A percentile compares a stretch with the other conserved stretches of the same genome.
These are phyloP conservation scores for Bassia scoparia DNA, from an alignment of 148 eudicot species.

Conservation along the genomic window DNA sequence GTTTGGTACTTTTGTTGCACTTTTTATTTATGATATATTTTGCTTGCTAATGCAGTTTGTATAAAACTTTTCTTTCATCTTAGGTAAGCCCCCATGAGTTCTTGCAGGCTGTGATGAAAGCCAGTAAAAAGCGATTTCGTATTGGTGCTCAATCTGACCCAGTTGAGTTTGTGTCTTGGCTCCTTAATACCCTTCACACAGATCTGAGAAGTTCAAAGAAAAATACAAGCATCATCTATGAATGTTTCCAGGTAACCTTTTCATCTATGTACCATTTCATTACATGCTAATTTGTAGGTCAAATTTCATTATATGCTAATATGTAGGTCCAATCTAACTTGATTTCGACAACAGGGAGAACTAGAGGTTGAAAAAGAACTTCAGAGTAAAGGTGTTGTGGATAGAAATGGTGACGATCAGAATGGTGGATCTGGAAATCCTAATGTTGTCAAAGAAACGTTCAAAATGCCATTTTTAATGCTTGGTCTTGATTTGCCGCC, in stretches of 20 bases:
- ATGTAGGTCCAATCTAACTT: constrained; percentile 11
- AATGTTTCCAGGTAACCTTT: constrained; percentile 85
- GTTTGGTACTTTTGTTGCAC: constrained; percentile 3
- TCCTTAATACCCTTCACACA: constrained; percentile 70
- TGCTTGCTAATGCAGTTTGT: neutral
- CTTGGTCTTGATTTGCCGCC: constrained; percentile 97
- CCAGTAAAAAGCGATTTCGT: constrained; percentile 76
- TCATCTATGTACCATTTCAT: neutral
- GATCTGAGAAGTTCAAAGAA: constrained; percentile 67
- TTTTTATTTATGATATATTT: neutral
- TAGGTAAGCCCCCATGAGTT: constrained; percentile 99
- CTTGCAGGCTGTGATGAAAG: constrained; percentile 95
- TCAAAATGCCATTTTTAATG: constrained; percentile 90
- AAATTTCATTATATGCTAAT: constrained; percentile 1
- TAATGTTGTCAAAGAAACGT: constrained; percentile 48
- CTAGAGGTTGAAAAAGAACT: constrained; percentile 85
- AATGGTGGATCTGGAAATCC: constrained; percentile 40
- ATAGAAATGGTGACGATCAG: constrained; percentile 40
- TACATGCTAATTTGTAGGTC: no score
- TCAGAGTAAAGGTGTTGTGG: constrained; percentile 38
- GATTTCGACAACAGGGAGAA: constrained; percentile 57
- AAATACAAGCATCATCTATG: constrained; percentile 69
- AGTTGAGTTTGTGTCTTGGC: constrained; percentile 97
- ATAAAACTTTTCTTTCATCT: constrained; percentile 16
- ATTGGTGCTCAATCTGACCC: constrained; percentile 94